Conservation (phyloP, 768 basidiomycete genomes). For the Suillus clintonianus region DNA sequence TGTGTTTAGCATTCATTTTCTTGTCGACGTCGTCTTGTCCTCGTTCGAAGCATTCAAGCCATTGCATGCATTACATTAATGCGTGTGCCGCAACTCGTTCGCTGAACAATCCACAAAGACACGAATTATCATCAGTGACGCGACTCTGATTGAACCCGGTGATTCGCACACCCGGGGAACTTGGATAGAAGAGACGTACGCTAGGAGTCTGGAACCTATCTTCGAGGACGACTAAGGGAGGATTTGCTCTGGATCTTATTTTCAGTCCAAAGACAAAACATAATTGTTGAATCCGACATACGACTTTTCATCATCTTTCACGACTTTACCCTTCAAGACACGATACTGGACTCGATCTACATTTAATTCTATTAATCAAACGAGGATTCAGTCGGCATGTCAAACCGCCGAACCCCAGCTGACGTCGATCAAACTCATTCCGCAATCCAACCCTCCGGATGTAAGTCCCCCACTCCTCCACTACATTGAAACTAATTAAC, state of each 20-base stretch:
- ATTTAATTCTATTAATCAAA: background rate
- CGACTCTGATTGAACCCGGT: background rate
- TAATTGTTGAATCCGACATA: background rate
- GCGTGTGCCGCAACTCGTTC: background rate
- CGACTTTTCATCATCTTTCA: background rate
- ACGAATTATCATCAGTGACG: background rate
- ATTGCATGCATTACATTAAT: background rate
- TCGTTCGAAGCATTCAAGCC: background rate
- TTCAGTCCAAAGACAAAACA: background rate
- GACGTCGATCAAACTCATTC: slow-evolving; percentile 14
- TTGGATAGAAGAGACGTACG: background rate
- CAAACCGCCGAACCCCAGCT: slow-evolving; percentile 19
- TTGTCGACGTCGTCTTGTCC: background rate
- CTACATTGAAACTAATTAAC: background rate
- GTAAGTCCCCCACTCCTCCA: slow-evolving; percentile 19
- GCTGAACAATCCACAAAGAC: background rate
- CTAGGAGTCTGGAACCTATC: background rate
- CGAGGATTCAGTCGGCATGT: slow-evolving; percentile 13
- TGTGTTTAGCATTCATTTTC: background rate
- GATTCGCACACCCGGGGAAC: background rate
- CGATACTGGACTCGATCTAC: background rate
- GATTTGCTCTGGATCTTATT: slow-evolving; percentile 6
- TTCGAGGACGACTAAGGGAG: background rate
- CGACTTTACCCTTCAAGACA: background rate
- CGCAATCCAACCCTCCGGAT: slow-evolving; percentile 21